Evolutionary conservation across 352 stramenopile genomes (phyloP).

Genomic region (Stephanocyclus meneghinianus): DNA sequence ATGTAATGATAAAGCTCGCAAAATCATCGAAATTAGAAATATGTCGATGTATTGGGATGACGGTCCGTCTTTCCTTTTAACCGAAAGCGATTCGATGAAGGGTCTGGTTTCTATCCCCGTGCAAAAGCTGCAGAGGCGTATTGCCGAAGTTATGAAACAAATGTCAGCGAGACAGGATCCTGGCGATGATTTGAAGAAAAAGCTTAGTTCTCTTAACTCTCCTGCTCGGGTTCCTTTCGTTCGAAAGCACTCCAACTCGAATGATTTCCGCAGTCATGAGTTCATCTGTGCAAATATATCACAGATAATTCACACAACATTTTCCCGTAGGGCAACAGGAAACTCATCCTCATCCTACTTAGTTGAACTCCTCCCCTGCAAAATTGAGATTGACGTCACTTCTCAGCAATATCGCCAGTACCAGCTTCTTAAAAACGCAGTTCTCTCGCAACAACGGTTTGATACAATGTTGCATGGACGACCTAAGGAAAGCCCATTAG

Average conservation of each 20-base stretch:
- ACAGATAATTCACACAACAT: constrained; percentile 41
- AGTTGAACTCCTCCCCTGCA: constrained; percentile 68
- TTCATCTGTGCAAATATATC: constrained; percentile 66
- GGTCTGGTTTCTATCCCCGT: constrained; percentile 31
- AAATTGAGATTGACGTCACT: constrained; percentile 59
- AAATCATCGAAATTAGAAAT: constrained; percentile 66
- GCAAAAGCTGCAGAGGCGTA: constrained; percentile 26
- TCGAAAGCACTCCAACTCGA: constrained; percentile 7
- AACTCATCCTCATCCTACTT: constrained; percentile 52
- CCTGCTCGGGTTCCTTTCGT: background rate
- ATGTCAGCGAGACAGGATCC: constrained; percentile 64
- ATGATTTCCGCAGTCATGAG: constrained; percentile 40
- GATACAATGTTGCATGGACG: constrained; percentile 80
- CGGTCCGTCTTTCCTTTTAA: constrained; percentile 67
- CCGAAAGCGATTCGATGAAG: constrained; percentile 68
- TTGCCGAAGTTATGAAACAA: constrained; percentile 67
- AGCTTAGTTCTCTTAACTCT: constrained; percentile 26
- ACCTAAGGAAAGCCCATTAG: constrained; percentile 43
- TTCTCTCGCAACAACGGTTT: constrained; percentile 74
- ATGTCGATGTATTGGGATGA: constrained; percentile 81
- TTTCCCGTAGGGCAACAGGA: constrained; percentile 13
- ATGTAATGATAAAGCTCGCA: constrained; percentile 20
- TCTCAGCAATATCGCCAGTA: constrained; percentile 76
- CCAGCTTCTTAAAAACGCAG: constrained; percentile 67
- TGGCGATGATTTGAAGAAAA: constrained; percentile 46